Base-by-base conservation (phyloP, 2,329 filamentous ascomycete genomes). In the Beauveria medogensis region DNA sequence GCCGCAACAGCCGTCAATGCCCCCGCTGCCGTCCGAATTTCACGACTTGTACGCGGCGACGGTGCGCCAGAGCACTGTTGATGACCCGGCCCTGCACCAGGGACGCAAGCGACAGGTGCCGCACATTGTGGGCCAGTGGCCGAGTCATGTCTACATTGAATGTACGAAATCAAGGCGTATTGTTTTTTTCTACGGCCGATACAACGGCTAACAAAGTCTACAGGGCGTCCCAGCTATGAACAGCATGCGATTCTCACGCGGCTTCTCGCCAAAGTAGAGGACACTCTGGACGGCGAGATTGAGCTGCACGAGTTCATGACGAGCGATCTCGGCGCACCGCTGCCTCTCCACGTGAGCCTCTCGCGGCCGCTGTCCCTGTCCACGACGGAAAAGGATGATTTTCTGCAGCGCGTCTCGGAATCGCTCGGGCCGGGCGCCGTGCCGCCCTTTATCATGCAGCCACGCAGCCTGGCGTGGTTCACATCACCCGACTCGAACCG, bases 61-160 rank as follows among this genome's bases (percentile, higher is more conserved):
- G 46, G 87, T 90, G 56, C 86, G 93, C 64, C 80, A 89, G 64
- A 90, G 89, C 73, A 87, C 88, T 46, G 81, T 79, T 67, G 94
- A 97, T 74, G 89, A 96, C 70, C 92, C 93, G 1, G 80, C 81
- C 63, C 79, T 97, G 62, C 94, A 99, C 72, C 89, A 88, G 37
- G 94, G 94, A 59, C 86, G 93, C 51, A 91, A 87, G 70, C 84
- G 94, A 47, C 83, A 88, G 61, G 89, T 86, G 54, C 92, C 93
- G 26, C 94, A 99, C 74, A 79, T 93, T 28, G 84, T 86, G 62
- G 94, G 94, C 63, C 91, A 92, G 72, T 99, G 94, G 94, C 91
- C 93, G 1, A 91, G 87, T 40, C 93, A 97, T 74, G 72, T 97
- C 51, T 97, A 96, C 72, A 79, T 96, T 61, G 93, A 97, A 77